Base-by-base conservation (phyloP, 192 early-diverging fungal genomes). In the Coemansia sp. region DNA sequence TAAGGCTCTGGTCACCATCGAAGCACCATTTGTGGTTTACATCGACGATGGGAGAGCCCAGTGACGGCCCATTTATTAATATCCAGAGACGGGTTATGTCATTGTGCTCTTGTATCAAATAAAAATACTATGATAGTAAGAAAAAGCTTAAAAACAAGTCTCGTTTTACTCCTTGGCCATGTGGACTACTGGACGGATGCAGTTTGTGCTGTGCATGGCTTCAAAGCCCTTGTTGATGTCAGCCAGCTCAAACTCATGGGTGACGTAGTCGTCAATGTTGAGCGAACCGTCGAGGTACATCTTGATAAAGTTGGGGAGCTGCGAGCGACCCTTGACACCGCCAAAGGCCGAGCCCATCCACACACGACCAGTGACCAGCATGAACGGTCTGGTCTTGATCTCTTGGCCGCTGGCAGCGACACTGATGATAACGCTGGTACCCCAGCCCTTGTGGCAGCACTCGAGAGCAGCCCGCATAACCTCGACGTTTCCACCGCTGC, bases 301-400 rank as follows among this genome's bases (percentile, higher is more conserved):
- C 53, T 92, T 70, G 24, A 98, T 93, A 50, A 94, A 77, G 9
- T 78, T 82, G 4, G 92, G 92, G 44, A 98, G 77, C 62, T 98
- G 89, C 0, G 88, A 78, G 46, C 93, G 81, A 13, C 95, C 95
- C 82, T 96, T 98, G 64, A 95, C 84, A 39, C 95, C 95, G 58
- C 95, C 95, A 75, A 96, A 98, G 5, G 95, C 95, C 43, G 85
- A 87, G 17, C 95, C 95, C 69, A 89, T 90, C 95, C 95, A 98
- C 9, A 86, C 85, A 46, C 95, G 87, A 11, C 92, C 94, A 52
- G 95, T 98, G 5, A 98, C 91, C 33, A 98, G 80, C 78, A 95
- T 93, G 84, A 98, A 96, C 34, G 95, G 95, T 35, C 94, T 84
- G 8, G 95, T 98, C 18, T 78, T 50, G 58, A 98, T 88, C 62